phyloP scores from a whole-genome alignment of 192 early-diverging fungal genomes.

The Linnemannia zychae region DNA sequence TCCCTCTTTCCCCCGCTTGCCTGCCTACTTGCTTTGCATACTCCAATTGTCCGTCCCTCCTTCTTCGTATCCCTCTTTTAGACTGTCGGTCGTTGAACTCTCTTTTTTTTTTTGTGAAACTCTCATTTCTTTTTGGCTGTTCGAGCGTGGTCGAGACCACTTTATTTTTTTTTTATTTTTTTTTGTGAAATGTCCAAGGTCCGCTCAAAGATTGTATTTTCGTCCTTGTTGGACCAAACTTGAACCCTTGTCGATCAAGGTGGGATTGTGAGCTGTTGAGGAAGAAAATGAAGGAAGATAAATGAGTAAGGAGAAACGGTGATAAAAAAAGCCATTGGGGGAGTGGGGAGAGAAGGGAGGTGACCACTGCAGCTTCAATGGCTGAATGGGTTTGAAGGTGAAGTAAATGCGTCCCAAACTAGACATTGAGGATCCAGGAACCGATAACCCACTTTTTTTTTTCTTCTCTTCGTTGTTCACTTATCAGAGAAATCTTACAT shows the following conservation, averaged over 20 bases:
- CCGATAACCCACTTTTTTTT: neutral
- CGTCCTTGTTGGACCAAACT: neutral
- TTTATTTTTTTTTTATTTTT: neutral
- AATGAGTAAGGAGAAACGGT: neutral
- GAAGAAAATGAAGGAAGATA: neutral
- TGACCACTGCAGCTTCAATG: too few relatives aligned
- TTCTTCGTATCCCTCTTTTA: conserved; percentile 6
- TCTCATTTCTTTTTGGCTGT: neutral
- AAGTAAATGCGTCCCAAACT: too few relatives aligned
- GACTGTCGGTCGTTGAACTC: neutral
- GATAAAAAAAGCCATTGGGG: neutral
- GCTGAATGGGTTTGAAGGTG: too few relatives aligned
- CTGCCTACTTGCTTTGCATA: neutral
- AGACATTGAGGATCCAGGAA: neutral
- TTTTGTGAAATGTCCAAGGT: neutral
- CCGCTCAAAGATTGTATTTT: neutral
- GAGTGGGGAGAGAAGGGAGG: neutral
- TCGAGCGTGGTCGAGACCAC: neutral
- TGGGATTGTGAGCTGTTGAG: neutral
- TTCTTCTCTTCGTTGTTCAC: neutral
- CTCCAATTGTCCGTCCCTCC: neutral
- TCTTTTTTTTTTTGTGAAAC: neutral
- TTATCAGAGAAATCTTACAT: neutral
- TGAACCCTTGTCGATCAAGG: conserved; percentile 2
- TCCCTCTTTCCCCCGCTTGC: neutral